Evolutionary conservation across 2,329 filamentous ascomycete species (phyloP), one percentile per base, ranked within the genome.

Genomic region (Aspergillus neoniger): DNA sequence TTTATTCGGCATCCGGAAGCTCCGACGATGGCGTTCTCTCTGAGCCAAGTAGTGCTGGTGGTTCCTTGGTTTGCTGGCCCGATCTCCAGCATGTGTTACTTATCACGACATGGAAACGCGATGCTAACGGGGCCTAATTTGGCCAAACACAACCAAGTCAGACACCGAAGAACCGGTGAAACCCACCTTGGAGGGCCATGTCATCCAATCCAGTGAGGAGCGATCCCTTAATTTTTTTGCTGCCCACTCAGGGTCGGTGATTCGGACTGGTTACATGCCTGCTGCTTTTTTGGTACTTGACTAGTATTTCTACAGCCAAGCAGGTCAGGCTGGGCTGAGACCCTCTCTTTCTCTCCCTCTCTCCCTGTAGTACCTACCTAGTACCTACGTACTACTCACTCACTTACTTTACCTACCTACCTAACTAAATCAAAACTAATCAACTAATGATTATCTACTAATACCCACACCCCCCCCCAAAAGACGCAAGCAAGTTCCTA

Each of bases 1-100:
- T 14, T 30, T 10, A 8, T 8, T 25, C 53, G 53, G 53, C 53
- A 23, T 55, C 53, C 53, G 53, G 53, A 30, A 17, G 53, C 53
- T 55, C 53, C 53, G 53, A 55, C 4, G 15, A 28, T 39, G 6
- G 39, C 23, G 23, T 32, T 21, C n/a, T 43, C 14, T 8, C 19
- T 43, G 38, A 15, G 14, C 12, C 6, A n/a, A 14, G 49, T 19
- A 14, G 50, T 14, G 12, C 6, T 21, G 8, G n/a, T 36, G 19
- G 21, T 53, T 39, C 53, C 53, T 43, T 55, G 53, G 39, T 55
- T 36, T 55, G 28, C 36, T 38, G 38, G 15, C 38, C 17, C 19
- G 10, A 39, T 17, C 52, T 21, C 38, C 52, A 54, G 38, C 52
- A 43, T 41, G 38, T 43, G 52, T 19, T 43, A 44, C 44, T 55